Evolutionary conservation across 163 green algal genomes (phyloP).

Genomic region (Trebouxiophyceae sp.): DNA sequence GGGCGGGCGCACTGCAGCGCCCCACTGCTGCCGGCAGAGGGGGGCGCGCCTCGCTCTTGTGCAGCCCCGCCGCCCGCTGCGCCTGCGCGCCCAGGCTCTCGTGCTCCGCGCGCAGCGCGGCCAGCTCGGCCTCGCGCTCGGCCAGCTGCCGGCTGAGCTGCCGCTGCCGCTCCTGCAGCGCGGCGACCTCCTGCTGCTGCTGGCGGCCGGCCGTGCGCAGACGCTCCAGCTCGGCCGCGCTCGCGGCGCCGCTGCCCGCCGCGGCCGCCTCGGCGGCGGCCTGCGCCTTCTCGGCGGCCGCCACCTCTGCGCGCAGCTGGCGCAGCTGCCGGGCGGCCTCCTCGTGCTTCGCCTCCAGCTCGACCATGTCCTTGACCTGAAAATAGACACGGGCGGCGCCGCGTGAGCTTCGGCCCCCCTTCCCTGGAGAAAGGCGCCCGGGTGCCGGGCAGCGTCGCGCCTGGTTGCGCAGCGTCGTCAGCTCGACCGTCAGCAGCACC

Average conservation of each 20-base stretch:
- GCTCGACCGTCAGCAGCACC: not conserved
- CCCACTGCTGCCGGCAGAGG: no score
- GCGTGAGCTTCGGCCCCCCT: no score
- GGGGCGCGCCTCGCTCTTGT: no score
- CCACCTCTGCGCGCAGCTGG: not conserved
- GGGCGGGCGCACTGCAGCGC: no score
- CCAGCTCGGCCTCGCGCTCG: not conserved
- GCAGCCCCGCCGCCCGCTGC: not conserved
- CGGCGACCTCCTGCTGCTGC: no score
- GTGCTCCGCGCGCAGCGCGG: not conserved
- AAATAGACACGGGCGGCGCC: no score
- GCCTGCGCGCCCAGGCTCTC: not conserved
- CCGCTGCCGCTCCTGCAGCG: not conserved
- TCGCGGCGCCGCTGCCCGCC: not conserved
- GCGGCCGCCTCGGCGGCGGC: not conserved
- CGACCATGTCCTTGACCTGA: no score
- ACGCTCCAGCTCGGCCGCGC: not conserved
- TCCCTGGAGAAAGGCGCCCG: no score
- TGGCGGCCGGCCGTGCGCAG: no score
- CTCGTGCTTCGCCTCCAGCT: not conserved
- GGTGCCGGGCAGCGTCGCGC: not conserved
- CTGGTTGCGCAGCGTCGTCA: not conserved
- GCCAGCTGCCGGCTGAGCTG: not conserved
- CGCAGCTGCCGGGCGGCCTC: not conserved
- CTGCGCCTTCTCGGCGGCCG: not conserved